Evolutionary conservation across 305 asterid genomes (phyloP), one percentile per base, ranked within the genome.

Genomic region (Fraxinus sp.): DNA sequence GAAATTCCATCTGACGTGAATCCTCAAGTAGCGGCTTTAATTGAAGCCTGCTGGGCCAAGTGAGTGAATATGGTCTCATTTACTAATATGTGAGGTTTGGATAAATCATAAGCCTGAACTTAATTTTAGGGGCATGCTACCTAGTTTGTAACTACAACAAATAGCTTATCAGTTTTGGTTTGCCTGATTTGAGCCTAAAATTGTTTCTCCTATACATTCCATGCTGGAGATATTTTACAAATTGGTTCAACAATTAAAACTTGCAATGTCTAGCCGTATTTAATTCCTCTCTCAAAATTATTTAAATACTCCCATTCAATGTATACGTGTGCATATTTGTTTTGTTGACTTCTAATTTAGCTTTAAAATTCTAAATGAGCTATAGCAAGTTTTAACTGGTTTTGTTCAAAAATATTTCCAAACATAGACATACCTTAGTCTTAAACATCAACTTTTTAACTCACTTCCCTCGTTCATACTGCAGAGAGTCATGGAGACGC

Each of bases 401-500:
- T 71, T 16, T 16, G 24, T 76, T 24, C 76, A 78, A 79, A 39
- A 26, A 57, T 30, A 36, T 78, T 33, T 52, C 64, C 78, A n/a
- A 13, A 78, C 36, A 62, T 85, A 30, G 62, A 70, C 28, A 80
- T 7, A 44, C 80, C 52, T 75, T 62, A 57, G 62, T 78, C 44
- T 26, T 59, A 52, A 35, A 46, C 59, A 18, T 57, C 28, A 11
- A 72, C 79, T 79, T 88, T 18, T 76, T 74, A 30, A 39, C 78
- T 73, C 22, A 80, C 66, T 70, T 75, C 30, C 52, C 49, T 87
- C 39, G 49, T 37, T 78, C 36, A 20, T 84, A 75, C 77, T 90
- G 90, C 95, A 95, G 98, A 73, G 98, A 95, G 79, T 87, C 98
- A 57, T 91, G 98, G 97, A 91, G 91, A 81, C 91, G 98, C 57